These are phyloP conservation scores for Xylariaceae sp. DNA, from an alignment of 2,329 filamentous ascomycete species.

Conservation along the genomic window DNA sequence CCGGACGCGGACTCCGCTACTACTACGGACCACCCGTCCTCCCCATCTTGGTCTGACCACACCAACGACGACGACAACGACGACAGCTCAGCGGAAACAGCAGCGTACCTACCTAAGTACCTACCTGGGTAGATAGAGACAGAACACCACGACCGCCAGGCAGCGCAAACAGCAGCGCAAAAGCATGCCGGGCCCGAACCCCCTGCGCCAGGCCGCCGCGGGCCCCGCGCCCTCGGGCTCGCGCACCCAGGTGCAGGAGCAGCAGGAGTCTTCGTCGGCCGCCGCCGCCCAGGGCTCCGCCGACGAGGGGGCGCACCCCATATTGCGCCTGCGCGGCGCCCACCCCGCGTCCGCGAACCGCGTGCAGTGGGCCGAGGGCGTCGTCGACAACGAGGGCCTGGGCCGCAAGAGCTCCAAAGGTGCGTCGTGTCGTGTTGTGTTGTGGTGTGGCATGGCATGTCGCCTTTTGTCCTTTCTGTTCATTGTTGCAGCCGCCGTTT, in stretches of 20 bases:
- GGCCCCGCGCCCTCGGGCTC: slow-evolving; percentile 2
- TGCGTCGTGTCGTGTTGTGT: slow-evolving; percentile 29
- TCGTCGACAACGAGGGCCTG: slow-evolving; percentile 91
- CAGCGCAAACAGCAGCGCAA: too few relatives aligned
- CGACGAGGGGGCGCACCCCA: slow-evolving; percentile 29
- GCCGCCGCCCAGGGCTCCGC: slow-evolving; percentile 3
- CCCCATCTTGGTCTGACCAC: too few relatives aligned
- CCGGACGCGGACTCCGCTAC: too few relatives aligned
- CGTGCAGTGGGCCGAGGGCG: slow-evolving; percentile 88
- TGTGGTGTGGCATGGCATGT: background rate
- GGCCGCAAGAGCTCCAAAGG: slow-evolving; percentile 93
- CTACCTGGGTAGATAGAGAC: background rate
- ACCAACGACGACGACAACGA: too few relatives aligned
- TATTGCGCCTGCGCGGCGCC: slow-evolving; percentile 46
- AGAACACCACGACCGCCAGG: too few relatives aligned
- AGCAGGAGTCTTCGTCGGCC: slow-evolving; percentile 15
- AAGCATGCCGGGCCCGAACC: slow-evolving; percentile 7
- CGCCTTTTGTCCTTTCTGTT: background rate
- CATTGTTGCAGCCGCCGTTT: too few relatives aligned
- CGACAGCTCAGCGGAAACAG: too few relatives aligned
- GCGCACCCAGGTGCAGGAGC: slow-evolving; percentile 6
- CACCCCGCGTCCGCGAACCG: slow-evolving; percentile 43
- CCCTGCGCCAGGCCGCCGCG: slow-evolving; percentile 3
- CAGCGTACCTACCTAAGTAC: background rate
- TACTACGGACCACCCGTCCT: too few relatives aligned